A percentile compares a stretch with the other conserved stretches of the same genome.
Conservation (phyloP, 768 basidiomycete species). For the Leccinum obscurum region DNA sequence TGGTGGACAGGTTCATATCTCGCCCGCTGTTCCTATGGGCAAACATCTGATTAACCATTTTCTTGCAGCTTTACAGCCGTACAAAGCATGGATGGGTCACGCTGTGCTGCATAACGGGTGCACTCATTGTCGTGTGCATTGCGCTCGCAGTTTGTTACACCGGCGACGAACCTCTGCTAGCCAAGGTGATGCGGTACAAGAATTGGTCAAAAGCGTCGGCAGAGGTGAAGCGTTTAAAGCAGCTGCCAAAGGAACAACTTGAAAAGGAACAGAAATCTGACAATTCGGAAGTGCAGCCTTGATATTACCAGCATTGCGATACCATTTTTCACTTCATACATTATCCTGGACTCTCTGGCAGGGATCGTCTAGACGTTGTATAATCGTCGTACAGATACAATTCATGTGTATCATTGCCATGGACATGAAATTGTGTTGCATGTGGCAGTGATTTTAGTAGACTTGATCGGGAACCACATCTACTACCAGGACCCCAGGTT, state of each 20-base stretch:
- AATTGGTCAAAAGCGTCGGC: slow-evolving; percentile 12
- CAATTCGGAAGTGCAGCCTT: slow-evolving; percentile 1
- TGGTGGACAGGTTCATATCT: slow-evolving; percentile 57
- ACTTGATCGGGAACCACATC: neutral
- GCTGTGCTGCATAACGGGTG: slow-evolving; percentile 50
- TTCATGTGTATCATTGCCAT: slow-evolving; percentile 12
- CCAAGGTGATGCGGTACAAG: slow-evolving; percentile 26
- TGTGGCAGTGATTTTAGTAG: neutral
- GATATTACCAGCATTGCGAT: slow-evolving; percentile 4
- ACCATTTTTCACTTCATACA: slow-evolving; percentile 2
- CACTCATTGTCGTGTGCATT: slow-evolving; percentile 40
- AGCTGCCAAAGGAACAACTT: neutral
- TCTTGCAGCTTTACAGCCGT: slow-evolving; percentile 57
- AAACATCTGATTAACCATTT: slow-evolving; percentile 5
- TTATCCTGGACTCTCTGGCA: slow-evolving; percentile 13
- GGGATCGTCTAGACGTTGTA: slow-evolving; percentile 12
- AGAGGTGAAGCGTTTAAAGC: slow-evolving; percentile 13
- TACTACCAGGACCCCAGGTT: neutral
- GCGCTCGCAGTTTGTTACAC: slow-evolving; percentile 45
- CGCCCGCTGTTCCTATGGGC: neutral
- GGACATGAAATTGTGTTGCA: neutral
- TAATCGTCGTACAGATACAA: slow-evolving; percentile 10
- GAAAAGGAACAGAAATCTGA: slow-evolving; percentile 2
- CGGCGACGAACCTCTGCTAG: slow-evolving; percentile 47
- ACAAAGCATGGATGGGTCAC: slow-evolving; percentile 58